phyloP scores from a whole-genome alignment of 768 basidiomycete genomes.

The Boletus rufocinnamomeus region DNA sequence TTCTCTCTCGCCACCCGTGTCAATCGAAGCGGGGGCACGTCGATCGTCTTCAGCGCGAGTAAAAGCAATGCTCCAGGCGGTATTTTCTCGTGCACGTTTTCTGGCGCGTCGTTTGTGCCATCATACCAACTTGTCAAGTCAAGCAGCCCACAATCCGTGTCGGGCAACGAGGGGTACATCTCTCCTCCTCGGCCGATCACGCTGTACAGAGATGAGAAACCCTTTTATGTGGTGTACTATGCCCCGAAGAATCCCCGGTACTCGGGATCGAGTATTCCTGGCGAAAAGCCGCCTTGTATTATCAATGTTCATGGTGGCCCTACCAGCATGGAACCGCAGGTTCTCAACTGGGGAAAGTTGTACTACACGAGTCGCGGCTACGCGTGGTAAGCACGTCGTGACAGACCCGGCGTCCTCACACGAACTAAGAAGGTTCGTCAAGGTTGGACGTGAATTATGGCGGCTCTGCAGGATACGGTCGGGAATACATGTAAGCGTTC shows the following conservation, averaged over 20 bases:
- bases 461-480: constrained; percentile 74
- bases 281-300: constrained; percentile 69
- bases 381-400: constrained; percentile 54
- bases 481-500: constrained; percentile 52
- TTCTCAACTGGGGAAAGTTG: constrained; percentile 54
- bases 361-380: constrained; percentile 73
- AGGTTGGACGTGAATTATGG: constrained; percentile 79
- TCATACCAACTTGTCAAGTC: constrained; percentile 27
- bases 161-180: constrained; percentile 34
- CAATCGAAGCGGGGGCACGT: constrained; percentile 22
- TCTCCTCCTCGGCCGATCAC: constrained; percentile 53
- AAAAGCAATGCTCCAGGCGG: constrained; percentile 35
- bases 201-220: constrained; percentile 38
- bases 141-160: constrained; percentile 20
- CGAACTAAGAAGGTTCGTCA: neutral
- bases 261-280: constrained; percentile 43
- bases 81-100: constrained; percentile 34
- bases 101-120: constrained; percentile 25
- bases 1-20: constrained; percentile 35
- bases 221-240: constrained; percentile 66
- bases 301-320: constrained; percentile 75
- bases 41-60: constrained; percentile 37
- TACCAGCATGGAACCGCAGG: constrained; percentile 48
- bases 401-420: neutral
- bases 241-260: constrained; percentile 67